These are phyloP conservation scores for Parastagonospora nodorum DNA, from an alignment of 2,329 filamentous ascomycete genomes.

Conservation along the genomic window DNA sequence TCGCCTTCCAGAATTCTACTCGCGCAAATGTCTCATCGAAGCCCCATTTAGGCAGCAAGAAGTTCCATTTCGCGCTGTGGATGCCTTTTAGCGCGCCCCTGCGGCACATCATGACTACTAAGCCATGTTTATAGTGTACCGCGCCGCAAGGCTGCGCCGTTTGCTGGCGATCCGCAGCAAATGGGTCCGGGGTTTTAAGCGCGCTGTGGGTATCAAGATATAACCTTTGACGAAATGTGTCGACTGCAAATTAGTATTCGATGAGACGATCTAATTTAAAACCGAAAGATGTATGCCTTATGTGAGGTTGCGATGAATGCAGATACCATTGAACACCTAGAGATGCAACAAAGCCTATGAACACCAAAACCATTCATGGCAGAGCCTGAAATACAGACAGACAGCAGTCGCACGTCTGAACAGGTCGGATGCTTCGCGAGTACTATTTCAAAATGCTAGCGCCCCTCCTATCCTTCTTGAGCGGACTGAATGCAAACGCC, in stretches of 20 bases:
- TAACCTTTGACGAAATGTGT: too few relatives aligned
- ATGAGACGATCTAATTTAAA: too few relatives aligned
- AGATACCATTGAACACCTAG: neutral
- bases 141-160: neutral
- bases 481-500: constrained; percentile 46
- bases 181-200: constrained; percentile 2
- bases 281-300: too few relatives aligned
- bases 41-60: neutral
- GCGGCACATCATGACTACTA: constrained; percentile 1
- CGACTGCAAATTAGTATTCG: too few relatives aligned
- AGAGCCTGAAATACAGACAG: neutral
- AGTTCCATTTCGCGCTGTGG: neutral
- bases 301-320: neutral
- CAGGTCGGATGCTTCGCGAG: neutral
- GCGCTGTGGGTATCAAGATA: neutral
- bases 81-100: neutral
- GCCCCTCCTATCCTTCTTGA: constrained; percentile 47
- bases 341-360: neutral
- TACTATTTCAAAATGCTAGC: constrained; percentile 32
- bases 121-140: constrained; percentile 3
- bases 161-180: neutral
- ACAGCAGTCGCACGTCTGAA: neutral
- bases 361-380: neutral
- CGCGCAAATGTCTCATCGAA: neutral
- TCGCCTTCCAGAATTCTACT: neutral